Evolutionary conservation across 495 filamentous ascomycete species (phyloP).

Genomic region (Gamarada debralockiae): DNA sequence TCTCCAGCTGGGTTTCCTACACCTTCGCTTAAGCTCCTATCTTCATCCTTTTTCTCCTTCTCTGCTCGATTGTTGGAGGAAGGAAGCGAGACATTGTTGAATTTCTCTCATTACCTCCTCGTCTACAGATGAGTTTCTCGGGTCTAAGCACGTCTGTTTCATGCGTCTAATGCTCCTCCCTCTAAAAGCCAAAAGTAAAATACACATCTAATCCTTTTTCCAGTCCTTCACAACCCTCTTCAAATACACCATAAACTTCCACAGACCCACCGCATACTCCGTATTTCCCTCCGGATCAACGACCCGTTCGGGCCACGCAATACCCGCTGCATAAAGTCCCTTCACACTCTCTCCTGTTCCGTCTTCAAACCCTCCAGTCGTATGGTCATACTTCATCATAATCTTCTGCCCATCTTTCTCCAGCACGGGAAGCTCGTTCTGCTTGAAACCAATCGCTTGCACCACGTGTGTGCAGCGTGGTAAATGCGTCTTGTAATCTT

Average conservation of each 20-base stretch:
- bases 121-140: no score
- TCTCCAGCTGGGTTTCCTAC: no score
- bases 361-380: slow-evolving; percentile 45
- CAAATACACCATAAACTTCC: slow-evolving; percentile 60
- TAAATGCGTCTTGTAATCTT: slow-evolving; percentile 40
- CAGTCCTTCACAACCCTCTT: slow-evolving; percentile 48
- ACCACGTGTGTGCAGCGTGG: slow-evolving; percentile 45
- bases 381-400: slow-evolving; percentile 44
- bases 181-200: no score
- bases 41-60: no score
- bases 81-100: no score
- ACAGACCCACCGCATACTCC: slow-evolving; percentile 58
- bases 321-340: slow-evolving; percentile 54
- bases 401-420: slow-evolving; percentile 25
- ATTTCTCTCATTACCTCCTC: no score
- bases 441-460: slow-evolving; percentile 53
- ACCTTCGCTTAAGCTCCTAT: no score
- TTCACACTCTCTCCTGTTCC: slow-evolving; percentile 33
- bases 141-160: no score
- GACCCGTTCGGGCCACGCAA: slow-evolving; percentile 57
- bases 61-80: no score
- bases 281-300: slow-evolving; percentile 57
- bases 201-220: slow-evolving; percentile 16
- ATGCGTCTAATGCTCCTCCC: no score
- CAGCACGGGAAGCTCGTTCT: slow-evolving; percentile 39